Conservation (phyloP, 345 rosid species). For the Bruguiera gymnorhiza region DNA sequence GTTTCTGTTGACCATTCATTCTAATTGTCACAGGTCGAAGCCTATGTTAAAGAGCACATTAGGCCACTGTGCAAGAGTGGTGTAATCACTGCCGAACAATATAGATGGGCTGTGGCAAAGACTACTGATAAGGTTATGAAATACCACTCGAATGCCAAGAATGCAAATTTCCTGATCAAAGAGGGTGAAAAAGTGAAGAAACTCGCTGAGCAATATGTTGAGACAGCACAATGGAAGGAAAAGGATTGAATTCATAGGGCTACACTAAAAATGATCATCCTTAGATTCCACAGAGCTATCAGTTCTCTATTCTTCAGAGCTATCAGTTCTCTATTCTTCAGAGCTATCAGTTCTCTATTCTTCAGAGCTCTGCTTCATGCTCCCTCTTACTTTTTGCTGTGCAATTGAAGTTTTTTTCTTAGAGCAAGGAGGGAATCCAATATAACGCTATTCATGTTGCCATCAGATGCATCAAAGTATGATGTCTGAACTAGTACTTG, state of each 20-base stretch:
- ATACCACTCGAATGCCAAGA: conserved; percentile 77
- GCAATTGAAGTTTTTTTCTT: background rate
- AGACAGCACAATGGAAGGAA: conserved; percentile 65
- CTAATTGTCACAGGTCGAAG: conserved; percentile 61
- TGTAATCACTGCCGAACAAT: conserved; percentile 73
- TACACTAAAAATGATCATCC: background rate
- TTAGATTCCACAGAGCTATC: conserved; percentile 1
- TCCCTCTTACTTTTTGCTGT: background rate
- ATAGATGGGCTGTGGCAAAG: conserved; percentile 88
- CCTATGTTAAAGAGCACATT: conserved; percentile 91
- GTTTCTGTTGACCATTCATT: conserved; percentile 8
- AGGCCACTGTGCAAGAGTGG: conserved; percentile 93
- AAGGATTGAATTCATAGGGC: conserved; percentile 29
- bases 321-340: too few species aligned
- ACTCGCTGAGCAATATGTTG: conserved; percentile 88
- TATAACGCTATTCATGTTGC: background rate
- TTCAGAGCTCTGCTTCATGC: background rate
- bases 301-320: background rate
- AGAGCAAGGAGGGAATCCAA: background rate
- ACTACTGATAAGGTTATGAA: conserved; percentile 88
- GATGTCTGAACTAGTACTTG: background rate
- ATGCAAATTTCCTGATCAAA: conserved; percentile 81
- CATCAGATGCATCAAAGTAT: background rate
- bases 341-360: conserved; percentile 4
- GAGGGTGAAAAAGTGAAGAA: conserved; percentile 98